Conservation (phyloP, 2,329 filamentous ascomycete species). For the Fusarium brachygibbosum region DNA sequence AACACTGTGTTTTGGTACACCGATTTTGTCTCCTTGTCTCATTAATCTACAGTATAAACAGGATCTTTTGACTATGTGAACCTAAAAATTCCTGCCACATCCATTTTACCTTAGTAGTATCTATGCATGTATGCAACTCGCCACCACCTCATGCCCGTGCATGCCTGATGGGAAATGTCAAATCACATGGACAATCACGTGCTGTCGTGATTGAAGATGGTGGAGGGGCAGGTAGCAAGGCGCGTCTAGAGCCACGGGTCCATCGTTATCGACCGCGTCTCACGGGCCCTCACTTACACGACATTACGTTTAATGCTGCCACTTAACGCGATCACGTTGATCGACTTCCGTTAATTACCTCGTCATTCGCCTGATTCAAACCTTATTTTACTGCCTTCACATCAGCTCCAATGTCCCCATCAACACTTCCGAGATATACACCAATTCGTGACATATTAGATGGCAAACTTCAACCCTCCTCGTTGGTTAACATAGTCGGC, state of each 20-base stretch:
- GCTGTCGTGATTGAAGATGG: constrained; percentile 37
- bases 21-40: background rate
- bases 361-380: background rate
- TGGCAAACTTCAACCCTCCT: constrained; percentile 48
- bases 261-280: constrained; percentile 34
- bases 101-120: background rate
- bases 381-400: constrained; percentile 13
- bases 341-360: background rate
- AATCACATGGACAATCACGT: constrained; percentile 47
- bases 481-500: constrained; percentile 73
- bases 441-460: constrained; percentile 61
- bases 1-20: background rate
- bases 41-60: background rate
- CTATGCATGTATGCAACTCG: background rate
- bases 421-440: constrained; percentile 45
- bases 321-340: constrained; percentile 24
- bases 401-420: constrained; percentile 18
- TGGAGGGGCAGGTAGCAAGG: constrained; percentile 15
- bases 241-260: constrained; percentile 24
- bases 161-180: background rate
- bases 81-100: background rate
- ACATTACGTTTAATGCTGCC: constrained; percentile 4
- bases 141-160: constrained; percentile 2
- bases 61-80: background rate
- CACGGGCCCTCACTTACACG: constrained; percentile 11